Percentiles rank a stretch among this genome's conserved stretches.
phyloP scores from a whole-genome alignment of 2,329 filamentous ascomycete genomes.

The Sporothrix humicola region DNA sequence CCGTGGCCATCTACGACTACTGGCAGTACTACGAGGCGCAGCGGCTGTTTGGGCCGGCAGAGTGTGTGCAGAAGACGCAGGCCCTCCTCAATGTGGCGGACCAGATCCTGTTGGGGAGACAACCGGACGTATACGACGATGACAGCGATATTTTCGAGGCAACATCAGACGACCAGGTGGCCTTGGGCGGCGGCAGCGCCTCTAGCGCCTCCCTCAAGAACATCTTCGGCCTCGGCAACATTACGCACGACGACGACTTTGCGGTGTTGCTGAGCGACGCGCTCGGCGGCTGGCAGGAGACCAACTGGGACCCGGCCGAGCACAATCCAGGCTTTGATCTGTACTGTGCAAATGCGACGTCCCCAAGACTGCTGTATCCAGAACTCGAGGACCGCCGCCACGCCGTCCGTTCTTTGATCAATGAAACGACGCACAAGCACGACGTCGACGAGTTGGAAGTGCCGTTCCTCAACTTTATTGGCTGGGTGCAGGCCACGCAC shows the following conservation, averaged over 20 bases:
- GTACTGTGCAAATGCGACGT: slow-evolving; percentile 57
- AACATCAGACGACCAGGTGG: background rate
- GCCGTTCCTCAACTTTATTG: slow-evolving; percentile 60
- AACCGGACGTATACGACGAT: slow-evolving; percentile 38
- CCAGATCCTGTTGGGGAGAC: slow-evolving; percentile 52
- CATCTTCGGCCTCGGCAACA: slow-evolving; percentile 54
- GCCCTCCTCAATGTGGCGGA: slow-evolving; percentile 60
- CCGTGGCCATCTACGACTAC: slow-evolving; percentile 77
- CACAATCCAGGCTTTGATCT: slow-evolving; percentile 51
- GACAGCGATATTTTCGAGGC: background rate
- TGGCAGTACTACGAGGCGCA: slow-evolving; percentile 66
- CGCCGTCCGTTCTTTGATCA: slow-evolving; percentile 50
- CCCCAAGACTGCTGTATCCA: slow-evolving; percentile 50
- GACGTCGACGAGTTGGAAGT: slow-evolving; percentile 49
- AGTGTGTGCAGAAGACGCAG: slow-evolving; percentile 69
- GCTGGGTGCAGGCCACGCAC: slow-evolving; percentile 47
- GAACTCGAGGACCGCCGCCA: slow-evolving; percentile 47
- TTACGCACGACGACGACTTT: slow-evolving; percentile 57
- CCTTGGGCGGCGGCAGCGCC: slow-evolving; percentile 33
- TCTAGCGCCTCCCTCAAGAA: slow-evolving; percentile 45
- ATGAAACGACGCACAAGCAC: slow-evolving; percentile 49
- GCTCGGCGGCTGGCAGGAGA: slow-evolving; percentile 53
- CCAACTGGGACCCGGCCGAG: slow-evolving; percentile 60
- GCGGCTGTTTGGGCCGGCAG: slow-evolving; percentile 56
- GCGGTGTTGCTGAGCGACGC: slow-evolving; percentile 51